These are phyloP conservation scores for Candida nitratophila DNA, from an alignment of 805 yeast genomes.

Conservation along the genomic window DNA sequence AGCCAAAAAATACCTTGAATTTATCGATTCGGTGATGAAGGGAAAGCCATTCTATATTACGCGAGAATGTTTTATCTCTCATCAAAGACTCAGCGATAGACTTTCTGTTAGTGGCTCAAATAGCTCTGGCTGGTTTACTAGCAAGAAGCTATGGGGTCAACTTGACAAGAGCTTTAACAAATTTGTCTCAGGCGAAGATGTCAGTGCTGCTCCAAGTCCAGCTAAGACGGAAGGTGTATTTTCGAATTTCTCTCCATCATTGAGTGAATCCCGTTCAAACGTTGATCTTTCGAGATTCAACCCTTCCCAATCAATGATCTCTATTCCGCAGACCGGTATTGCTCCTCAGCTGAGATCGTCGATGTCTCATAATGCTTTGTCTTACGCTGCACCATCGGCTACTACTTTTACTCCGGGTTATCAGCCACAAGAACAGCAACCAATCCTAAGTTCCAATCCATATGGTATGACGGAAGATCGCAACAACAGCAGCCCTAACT, in stretches of 20 bases:
- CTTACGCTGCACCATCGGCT: too few relatives aligned
- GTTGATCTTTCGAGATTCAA: constrained; percentile 21
- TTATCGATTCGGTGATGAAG: constrained; percentile 32
- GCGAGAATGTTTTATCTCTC: constrained; percentile 24
- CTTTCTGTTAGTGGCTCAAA: constrained; percentile 32
- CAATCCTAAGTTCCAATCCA: too few relatives aligned
- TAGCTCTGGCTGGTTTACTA: constrained; percentile 60
- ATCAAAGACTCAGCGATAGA: constrained; percentile 37
- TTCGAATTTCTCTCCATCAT: constrained; percentile 62
- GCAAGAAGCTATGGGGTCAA: constrained; percentile 82
- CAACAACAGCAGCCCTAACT: not conserved
- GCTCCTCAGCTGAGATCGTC: constrained; percentile 12
- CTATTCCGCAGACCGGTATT: constrained; percentile 3
- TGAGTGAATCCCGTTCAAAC: constrained; percentile 50
- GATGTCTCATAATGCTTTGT: constrained; percentile 4
- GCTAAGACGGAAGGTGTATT: constrained; percentile 47
- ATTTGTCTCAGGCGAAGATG: constrained; percentile 83
- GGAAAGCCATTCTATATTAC: constrained; percentile 28
- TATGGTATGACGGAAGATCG: too few relatives aligned
- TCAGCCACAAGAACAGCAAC: too few relatives aligned
- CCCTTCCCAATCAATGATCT: not conserved
- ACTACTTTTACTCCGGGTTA: too few relatives aligned
- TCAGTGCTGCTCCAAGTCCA: constrained; percentile 15
- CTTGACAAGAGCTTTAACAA: constrained; percentile 72
- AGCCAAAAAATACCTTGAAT: constrained; percentile 60